Conservation (phyloP, 306 rosid species). For the Cicer arietinum region DNA sequence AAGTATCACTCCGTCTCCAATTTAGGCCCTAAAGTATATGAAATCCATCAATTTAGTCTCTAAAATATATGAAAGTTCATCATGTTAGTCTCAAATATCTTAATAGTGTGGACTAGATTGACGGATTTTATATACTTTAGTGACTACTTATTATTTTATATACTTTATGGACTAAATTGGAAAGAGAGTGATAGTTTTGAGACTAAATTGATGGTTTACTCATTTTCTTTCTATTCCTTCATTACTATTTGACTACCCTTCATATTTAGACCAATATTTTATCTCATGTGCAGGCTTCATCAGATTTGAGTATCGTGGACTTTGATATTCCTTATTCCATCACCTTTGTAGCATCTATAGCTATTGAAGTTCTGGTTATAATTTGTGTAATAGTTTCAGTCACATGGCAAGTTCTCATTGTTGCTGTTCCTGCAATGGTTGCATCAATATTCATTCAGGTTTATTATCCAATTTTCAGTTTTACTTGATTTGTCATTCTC, state of each 20-base stretch:
- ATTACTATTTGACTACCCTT: conserved; percentile 18
- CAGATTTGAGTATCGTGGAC: conserved; percentile 85
- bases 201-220: too few relatives aligned
- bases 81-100: too few relatives aligned
- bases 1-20: too few relatives aligned
- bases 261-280: background rate
- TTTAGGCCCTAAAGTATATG: too few relatives aligned
- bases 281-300: conserved; percentile 68
- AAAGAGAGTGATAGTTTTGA: too few relatives aligned
- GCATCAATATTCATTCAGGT: conserved; percentile 67
- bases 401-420: conserved; percentile 86
- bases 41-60: too few relatives aligned
- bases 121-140: too few relatives aligned
- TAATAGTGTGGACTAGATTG: too few relatives aligned
- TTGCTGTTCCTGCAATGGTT: conserved; percentile 61
- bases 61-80: too few relatives aligned
- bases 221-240: background rate
- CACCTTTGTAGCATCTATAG: conserved; percentile 43
- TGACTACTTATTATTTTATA: too few relatives aligned
- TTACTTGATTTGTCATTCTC: conserved; percentile 5
- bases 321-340: conserved; percentile 68
- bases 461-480: background rate
- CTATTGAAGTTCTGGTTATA: conserved; percentile 46
- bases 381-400: conserved; percentile 66
- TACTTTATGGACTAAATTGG: too few relatives aligned